phyloP scores from a whole-genome alignment of 495 filamentous ascomycete genomes.

The Daldinia decipiens region DNA sequence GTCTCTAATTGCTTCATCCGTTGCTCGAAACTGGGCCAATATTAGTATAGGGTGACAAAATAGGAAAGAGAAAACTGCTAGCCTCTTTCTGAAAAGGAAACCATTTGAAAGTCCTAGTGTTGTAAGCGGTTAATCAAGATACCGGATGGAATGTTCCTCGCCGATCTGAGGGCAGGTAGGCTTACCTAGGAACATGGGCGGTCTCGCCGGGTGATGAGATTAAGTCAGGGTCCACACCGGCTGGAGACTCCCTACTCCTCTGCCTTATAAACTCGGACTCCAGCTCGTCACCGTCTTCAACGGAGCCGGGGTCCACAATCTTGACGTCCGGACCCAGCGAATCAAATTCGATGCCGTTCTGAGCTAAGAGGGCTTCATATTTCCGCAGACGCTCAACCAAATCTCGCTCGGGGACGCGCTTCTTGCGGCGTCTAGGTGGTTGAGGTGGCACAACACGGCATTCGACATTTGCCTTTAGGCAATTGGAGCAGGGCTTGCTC shows the following conservation, averaged over 20 bases:
- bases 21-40: constrained; percentile 52
- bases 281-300: constrained; percentile 61
- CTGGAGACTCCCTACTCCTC: constrained; percentile 43
- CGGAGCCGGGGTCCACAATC: constrained; percentile 51
- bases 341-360: constrained; percentile 62
- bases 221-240: constrained; percentile 40
- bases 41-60: constrained; percentile 18
- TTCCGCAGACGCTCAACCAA: constrained; percentile 62
- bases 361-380: constrained; percentile 64
- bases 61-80: constrained; percentile 32
- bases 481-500: constrained; percentile 72
- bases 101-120: constrained; percentile 52
- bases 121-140: constrained; percentile 23
- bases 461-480: constrained; percentile 67
- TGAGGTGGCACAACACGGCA: constrained; percentile 70
- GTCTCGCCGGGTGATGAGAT: constrained; percentile 47
- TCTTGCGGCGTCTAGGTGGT: constrained; percentile 67
- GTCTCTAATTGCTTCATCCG: constrained; percentile 57
- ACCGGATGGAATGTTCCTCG: constrained; percentile 7
- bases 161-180: constrained; percentile 23
- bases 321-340: constrained; percentile 56
- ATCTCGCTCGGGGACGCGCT: constrained; percentile 63
- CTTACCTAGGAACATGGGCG: constrained; percentile 44
- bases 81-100: constrained; percentile 57
- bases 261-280: constrained; percentile 57